phyloP scores from a whole-genome alignment of 805 yeast genomes.

The Saturnispora quitensis region DNA sequence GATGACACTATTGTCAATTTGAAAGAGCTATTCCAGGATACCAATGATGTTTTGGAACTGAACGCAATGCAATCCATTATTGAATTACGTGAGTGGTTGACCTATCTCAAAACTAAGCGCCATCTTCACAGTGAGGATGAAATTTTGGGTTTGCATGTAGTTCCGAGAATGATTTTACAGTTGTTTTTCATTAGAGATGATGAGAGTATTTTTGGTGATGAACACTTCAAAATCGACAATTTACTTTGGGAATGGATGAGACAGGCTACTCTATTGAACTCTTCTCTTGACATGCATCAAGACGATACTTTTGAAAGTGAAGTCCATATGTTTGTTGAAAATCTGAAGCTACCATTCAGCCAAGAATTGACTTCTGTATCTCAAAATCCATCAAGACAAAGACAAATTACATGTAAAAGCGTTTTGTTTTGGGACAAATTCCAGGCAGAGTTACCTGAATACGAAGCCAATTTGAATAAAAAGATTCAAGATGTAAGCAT shows the following conservation, averaged over 20 bases:
- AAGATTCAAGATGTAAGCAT: slow-evolving; percentile 25
- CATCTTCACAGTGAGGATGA: slow-evolving; percentile 21
- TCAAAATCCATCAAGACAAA: slow-evolving; percentile 73
- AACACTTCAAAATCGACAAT: slow-evolving; percentile 27
- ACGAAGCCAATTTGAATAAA: slow-evolving; percentile 35
- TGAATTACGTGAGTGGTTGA: slow-evolving; percentile 22
- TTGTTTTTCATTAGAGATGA: slow-evolving; percentile 56
- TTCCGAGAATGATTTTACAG: slow-evolving; percentile 59
- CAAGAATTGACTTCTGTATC: slow-evolving; percentile 36
- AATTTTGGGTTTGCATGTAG: slow-evolving; percentile 31
- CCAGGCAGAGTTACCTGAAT: slow-evolving; percentile 63
- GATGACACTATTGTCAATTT: slow-evolving; percentile 15
- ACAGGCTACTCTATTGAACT: slow-evolving; percentile 19
- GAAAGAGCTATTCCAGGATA: slow-evolving; percentile 29
- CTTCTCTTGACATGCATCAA: slow-evolving; percentile 9
- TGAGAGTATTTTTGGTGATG: slow-evolving; percentile 45
- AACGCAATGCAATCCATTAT: slow-evolving; percentile 22
- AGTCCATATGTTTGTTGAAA: slow-evolving; percentile 29
- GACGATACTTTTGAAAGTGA: slow-evolving; percentile 2
- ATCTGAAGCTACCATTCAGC: slow-evolving; percentile 39
- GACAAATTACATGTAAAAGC: slow-evolving; percentile 59
- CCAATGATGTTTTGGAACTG: slow-evolving; percentile 28
- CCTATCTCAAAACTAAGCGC: slow-evolving; percentile 21
- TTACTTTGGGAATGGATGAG: slow-evolving; percentile 26
- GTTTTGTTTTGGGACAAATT: slow-evolving; percentile 63